These are phyloP conservation scores for Globisporangium orthogonon DNA, from an alignment of 352 stramenopile genomes.

Conservation along the genomic window DNA sequence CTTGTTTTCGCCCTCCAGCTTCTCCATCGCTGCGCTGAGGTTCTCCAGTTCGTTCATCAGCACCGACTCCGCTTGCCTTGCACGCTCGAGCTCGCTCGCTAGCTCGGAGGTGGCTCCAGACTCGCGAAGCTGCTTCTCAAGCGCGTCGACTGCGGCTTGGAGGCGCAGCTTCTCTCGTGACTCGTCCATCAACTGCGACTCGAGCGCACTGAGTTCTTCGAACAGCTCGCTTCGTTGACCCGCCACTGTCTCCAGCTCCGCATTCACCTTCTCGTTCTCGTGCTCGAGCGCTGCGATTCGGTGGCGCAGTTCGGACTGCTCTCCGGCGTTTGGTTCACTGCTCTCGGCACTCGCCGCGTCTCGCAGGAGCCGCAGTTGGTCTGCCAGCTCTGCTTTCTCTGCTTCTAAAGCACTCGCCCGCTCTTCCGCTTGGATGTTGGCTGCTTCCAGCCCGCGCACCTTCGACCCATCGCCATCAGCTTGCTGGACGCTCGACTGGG, in stretches of 20 bases:
- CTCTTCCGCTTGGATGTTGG: neutral
- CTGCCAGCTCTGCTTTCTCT: too few relatives aligned
- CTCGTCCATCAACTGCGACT: conserved; percentile 43
- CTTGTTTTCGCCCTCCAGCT: conserved; percentile 8
- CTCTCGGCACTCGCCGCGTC: neutral
- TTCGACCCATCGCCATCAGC: neutral
- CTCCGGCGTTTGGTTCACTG: neutral
- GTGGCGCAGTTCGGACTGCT: neutral
- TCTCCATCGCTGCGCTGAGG: conserved; percentile 3
- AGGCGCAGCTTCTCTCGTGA: conserved; percentile 32
- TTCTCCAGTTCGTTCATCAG: conserved; percentile 7
- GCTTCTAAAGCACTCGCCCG: too few relatives aligned
- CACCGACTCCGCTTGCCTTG: conserved; percentile 1
- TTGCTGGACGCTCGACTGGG: neutral
- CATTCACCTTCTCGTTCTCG: conserved; percentile 16
- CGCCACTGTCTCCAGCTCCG: conserved; percentile 24
- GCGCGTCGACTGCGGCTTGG: conserved; percentile 8
- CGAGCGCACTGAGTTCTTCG: conserved; percentile 39
- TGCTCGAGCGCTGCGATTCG: conserved; percentile 10
- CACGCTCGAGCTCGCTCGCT: conserved; percentile 4
- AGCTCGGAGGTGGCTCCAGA: neutral
- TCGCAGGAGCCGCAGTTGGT: too few relatives aligned
- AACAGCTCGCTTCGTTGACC: conserved; percentile 30
- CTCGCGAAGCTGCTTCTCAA: conserved; percentile 10
- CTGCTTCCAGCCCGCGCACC: neutral